Conservation (phyloP, 192 early-diverging fungal genomes). For the Coemansia sp. region DNA sequence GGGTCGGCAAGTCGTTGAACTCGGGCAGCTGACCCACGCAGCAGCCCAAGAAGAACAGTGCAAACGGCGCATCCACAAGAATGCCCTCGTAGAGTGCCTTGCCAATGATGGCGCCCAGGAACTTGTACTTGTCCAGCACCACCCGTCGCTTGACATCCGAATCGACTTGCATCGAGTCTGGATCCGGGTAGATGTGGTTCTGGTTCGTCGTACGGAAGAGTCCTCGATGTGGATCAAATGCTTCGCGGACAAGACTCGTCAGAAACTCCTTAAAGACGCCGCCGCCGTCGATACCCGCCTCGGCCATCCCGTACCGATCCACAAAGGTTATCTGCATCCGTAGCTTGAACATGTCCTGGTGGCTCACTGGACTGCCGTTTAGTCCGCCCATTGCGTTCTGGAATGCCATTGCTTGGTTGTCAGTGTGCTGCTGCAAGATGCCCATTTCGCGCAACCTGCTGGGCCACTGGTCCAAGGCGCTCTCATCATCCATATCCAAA, state of each 20-base stretch:
- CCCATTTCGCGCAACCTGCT: too few species aligned
- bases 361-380: background rate
- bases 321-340: constrained; percentile 83
- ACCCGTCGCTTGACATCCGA: constrained; percentile 16
- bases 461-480: too few species aligned
- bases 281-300: constrained; percentile 94
- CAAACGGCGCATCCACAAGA: constrained; percentile 74
- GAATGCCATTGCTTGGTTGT: too few species aligned
- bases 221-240: constrained; percentile 66
- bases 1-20: constrained; percentile 72
- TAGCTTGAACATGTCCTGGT: constrained; percentile 61
- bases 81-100: constrained; percentile 87
- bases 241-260: constrained; percentile 65
- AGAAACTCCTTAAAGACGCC: constrained; percentile 98
- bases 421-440: too few species aligned
- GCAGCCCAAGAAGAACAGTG: constrained; percentile 74
- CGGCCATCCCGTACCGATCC: constrained; percentile 71
- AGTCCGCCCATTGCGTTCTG: constrained; percentile 11
- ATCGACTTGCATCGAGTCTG: constrained; percentile 40
- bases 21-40: constrained; percentile 64
- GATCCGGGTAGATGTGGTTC: constrained; percentile 70
- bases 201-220: constrained; percentile 63
- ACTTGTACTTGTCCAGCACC: constrained; percentile 61
- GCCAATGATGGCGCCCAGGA: constrained; percentile 74
- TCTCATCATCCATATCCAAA: too few species aligned